Evolutionary conservation across 1,284 basidiomycete genomes (phyloP).

Genomic region (Ustilago trichophora): DNA sequence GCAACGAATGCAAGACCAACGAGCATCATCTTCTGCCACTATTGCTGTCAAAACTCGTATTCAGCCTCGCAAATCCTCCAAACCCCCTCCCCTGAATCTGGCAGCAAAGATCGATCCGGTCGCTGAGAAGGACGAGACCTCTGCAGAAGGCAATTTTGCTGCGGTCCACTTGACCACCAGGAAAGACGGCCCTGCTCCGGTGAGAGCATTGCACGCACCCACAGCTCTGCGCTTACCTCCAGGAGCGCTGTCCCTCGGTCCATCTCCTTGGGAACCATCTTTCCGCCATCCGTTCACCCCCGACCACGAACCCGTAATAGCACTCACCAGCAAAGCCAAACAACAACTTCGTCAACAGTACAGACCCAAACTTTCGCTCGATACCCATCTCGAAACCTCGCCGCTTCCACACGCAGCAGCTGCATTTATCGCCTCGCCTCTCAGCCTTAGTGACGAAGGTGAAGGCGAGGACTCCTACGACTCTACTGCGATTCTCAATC

Average conservation of each 20-base stretch:
- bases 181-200: too few relatives aligned
- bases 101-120: constrained; percentile 1
- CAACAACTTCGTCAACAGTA: constrained; percentile 7
- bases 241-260: constrained; percentile 22
- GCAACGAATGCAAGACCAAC: constrained; percentile 11
- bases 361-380: constrained; percentile 17
- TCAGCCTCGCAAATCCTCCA: constrained; percentile 16
- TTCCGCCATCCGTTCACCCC: constrained; percentile 29
- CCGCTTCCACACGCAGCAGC: constrained; percentile 7
- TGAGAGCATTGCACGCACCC: constrained; percentile 9
- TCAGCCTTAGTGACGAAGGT: neutral
- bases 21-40: neutral
- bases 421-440: constrained; percentile 7
- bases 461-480: neutral
- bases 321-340: constrained; percentile 14
- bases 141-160: neutral
- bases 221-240: constrained; percentile 3
- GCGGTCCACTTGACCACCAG: neutral
- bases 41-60: constrained; percentile 2
- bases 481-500: neutral
- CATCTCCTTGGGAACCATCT: constrained; percentile 15
- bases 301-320: constrained; percentile 10
- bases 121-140: constrained; percentile 6
- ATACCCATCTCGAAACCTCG: constrained; percentile 15
- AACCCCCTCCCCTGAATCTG: neutral